Base-by-base conservation (phyloP, 495 filamentous ascomycete species). In the Pyrenopolyporus hunteri region DNA sequence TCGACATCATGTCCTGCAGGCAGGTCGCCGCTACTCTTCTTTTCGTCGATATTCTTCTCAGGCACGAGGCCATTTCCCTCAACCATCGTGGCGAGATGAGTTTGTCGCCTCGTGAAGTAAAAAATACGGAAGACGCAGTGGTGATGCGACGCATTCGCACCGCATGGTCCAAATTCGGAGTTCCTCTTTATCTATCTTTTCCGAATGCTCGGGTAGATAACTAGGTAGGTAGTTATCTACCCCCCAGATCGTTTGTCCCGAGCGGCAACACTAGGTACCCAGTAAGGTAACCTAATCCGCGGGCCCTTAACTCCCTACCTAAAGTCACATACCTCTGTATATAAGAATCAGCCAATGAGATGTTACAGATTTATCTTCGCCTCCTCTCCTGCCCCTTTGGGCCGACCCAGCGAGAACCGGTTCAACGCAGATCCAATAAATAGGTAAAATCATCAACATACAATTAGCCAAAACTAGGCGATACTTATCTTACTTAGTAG, bases 1-100 rank as follows among this genome's bases (percentile, higher is more conserved):
- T 70, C 67, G 8, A 60, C 32, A 19, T 67, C 67, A n/a, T 40
- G 37, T 9, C 29, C 63, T 0, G 23, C 19, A 2, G 57, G 25
- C n/a, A 43, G 16, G 40, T 60, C 45, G 26, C 52, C 40, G 28
- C 50, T 57, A 20, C 2, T 47, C 40, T 57, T 52, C 10, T 61
- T 53, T 0, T 60, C 49, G 2, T 14, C 46, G 19, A 26, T 29
- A 10, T 37, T 33, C 13, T 49, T 49, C 20, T 55, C 47, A 1
- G 23, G 36, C 19, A 20, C 23, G 20, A 33, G 19, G 17, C 17
- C 22, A 26, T 17, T 50, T n/a, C 20, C 42, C 31, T 56, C 36
- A n/a, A 23, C 14, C 8, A 23, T 28, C 56, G 60, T 65, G 28
- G 44, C 35, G 40, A 52, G 29, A 23, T 6, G 13, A 20, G 7